Conservation (phyloP, 805 yeast genomes). For the Sugiyamaella valdiviana region DNA sequence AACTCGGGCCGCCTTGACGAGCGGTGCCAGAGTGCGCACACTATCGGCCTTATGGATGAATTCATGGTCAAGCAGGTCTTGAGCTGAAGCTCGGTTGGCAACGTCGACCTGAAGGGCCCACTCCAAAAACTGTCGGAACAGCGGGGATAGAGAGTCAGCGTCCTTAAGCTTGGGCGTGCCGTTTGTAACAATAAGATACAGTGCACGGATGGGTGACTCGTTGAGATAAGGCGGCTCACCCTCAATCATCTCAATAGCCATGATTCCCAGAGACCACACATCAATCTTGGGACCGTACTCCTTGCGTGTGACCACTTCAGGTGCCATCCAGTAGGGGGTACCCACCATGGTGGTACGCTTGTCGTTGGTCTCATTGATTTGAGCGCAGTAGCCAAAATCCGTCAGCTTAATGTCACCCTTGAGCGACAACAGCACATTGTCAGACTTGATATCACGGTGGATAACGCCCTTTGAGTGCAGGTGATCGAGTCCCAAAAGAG, state of each 20-base stretch:
- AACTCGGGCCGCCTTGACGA: conserved; percentile 29
- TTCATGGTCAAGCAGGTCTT: conserved; percentile 72
- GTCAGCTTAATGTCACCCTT: conserved; percentile 87
- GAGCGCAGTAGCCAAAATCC: conserved; percentile 86
- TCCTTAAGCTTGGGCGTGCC: conserved; percentile 71
- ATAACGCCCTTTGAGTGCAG: conserved; percentile 88
- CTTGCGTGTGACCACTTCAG: conserved; percentile 73
- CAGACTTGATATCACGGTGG: conserved; percentile 95
- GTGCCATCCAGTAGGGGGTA: conserved; percentile 89
- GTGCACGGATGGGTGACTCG: conserved; percentile 71
- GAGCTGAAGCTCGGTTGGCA: conserved; percentile 82
- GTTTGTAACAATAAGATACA: conserved; percentile 69
- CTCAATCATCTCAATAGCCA: conserved; percentile 84
- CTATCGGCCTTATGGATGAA: conserved; percentile 37
- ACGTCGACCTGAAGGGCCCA: conserved; percentile 94
- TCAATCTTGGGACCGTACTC: conserved; percentile 79
- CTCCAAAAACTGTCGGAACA: conserved; percentile 78
- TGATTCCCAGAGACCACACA: conserved; percentile 77
- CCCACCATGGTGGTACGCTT: conserved; percentile 85
- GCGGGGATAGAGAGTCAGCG: conserved; percentile 65
- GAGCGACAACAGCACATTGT: conserved; percentile 79
- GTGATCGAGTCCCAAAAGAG: conserved; percentile 84
- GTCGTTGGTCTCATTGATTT: conserved; percentile 62
- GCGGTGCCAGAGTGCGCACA: conserved; percentile 30
- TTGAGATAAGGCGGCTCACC: conserved; percentile 80